phyloP scores from a whole-genome alignment of 805 yeast genomes.

The Ogataea methylovora region DNA sequence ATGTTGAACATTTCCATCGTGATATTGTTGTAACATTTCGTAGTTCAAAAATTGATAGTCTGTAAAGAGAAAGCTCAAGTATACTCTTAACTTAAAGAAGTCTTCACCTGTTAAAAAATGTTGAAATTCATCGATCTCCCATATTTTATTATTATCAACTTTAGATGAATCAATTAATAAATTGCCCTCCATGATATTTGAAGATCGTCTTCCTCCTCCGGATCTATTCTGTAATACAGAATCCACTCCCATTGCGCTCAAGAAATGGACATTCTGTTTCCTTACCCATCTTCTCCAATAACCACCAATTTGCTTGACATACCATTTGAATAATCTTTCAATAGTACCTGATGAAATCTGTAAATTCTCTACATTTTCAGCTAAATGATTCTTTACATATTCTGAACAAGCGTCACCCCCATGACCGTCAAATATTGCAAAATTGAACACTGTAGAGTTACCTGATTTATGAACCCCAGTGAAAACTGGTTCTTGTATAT shows the following conservation, averaged over 20 bases:
- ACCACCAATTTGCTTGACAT: constrained; percentile 58
- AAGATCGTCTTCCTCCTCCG: constrained; percentile 2
- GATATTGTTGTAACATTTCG: constrained; percentile 15
- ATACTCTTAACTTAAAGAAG: constrained; percentile 54
- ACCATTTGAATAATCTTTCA: constrained; percentile 41
- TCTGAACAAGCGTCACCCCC: constrained; percentile 77
- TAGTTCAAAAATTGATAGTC: constrained; percentile 50
- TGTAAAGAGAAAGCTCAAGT: constrained; percentile 55
- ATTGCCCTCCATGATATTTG: not conserved
- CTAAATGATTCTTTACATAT: constrained; percentile 49
- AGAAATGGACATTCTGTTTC: constrained; percentile 23
- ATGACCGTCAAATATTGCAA: constrained; percentile 88
- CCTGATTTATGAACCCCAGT: constrained; percentile 1
- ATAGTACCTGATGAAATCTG: constrained; percentile 26
- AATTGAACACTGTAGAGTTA: constrained; percentile 45
- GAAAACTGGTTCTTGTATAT: constrained; percentile 11
- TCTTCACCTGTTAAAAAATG: constrained; percentile 28
- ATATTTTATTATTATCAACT: not conserved
- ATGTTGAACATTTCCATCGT: constrained; percentile 17
- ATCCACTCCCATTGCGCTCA: constrained; percentile 14
- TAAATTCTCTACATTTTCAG: constrained; percentile 40
- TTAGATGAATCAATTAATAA: not conserved
- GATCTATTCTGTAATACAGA: constrained; percentile 2
- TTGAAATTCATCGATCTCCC: constrained; percentile 9
- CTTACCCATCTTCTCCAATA: constrained; percentile 80